Base-by-base conservation (phyloP, 2,329 filamentous ascomycete genomes). In the Penicillium sclerotiorum region DNA sequence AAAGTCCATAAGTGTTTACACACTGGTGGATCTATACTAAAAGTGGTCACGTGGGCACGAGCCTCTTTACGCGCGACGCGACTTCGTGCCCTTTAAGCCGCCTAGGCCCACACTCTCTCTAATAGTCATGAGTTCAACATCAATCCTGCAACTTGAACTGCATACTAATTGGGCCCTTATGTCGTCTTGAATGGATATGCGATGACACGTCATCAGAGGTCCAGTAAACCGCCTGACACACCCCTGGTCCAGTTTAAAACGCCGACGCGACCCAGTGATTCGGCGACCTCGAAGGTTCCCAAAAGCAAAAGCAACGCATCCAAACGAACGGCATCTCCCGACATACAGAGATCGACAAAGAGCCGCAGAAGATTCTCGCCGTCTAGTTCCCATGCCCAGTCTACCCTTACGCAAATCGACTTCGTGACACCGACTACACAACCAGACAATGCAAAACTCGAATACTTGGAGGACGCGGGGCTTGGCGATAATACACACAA, bases 341-440 rank as follows among this genome's bases (percentile, higher is more conserved):
- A 42, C 3, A 56, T 61, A 6, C 46, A 44, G 23, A 59, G 56
- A 13, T 46, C 33, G 12, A 23, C 12, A 30, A n/a, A 30, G 4
- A 20, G 30, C 32, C 45, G 44, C 28, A 66, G 60, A 40, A 57
- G 55, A 37, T 52, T 15, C 13, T 53, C 58, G 5, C 18, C 61
- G 5, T 40, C 54, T n/a, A 55, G 50, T 37, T 55, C 59, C 13
- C 55, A 45, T 7, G 65, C 62, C 12, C 72, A 75, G 39, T 65
- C 69, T 2, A 75, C 72, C 1, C 63, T 75, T 13, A 75, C 72
- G 1, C 72, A 75, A 49, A 71, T 75, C 41, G 70, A 69, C 30
- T 74, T 68, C 43, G 69, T 72, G 38, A 64, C 63, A 2, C 63
- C 58, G 46, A 32, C 55, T 42, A 45, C 53, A 50, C 52, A 55